These are phyloP conservation scores for Diddensiella caesifluorescens DNA, from an alignment of 805 yeast genomes.

Conservation along the genomic window DNA sequence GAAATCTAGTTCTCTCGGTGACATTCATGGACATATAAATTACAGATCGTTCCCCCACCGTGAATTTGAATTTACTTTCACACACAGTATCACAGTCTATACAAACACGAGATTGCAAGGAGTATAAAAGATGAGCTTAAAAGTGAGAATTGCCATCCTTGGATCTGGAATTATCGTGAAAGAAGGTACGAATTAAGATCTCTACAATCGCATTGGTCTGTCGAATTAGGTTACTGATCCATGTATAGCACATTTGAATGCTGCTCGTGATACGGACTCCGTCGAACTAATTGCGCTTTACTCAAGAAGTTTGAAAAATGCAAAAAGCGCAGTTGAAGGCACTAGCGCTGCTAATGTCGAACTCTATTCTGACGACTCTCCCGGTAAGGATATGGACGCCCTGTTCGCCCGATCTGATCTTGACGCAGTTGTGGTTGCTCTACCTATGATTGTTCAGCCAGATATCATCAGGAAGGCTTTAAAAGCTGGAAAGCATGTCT, in stretches of 20 bases:
- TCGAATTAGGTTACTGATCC: background rate
- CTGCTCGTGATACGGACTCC: slow-evolving; percentile 7
- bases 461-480: slow-evolving; percentile 21
- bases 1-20: no score
- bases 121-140: slow-evolving; percentile 10
- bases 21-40: no score
- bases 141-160: slow-evolving; percentile 15
- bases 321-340: slow-evolving; percentile 12
- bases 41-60: no score
- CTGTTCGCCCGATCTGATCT: slow-evolving; percentile 21
- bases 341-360: slow-evolving; percentile 9
- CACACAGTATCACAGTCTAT: no score
- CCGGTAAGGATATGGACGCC: slow-evolving; percentile 16
- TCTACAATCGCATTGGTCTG: background rate
- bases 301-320: slow-evolving; percentile 17
- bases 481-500: slow-evolving; percentile 27
- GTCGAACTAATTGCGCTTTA: slow-evolving; percentile 17
- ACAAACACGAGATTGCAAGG: no score
- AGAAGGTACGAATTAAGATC: slow-evolving; percentile 8
- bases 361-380: slow-evolving; percentile 21
- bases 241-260: slow-evolving; percentile 13
- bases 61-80: no score
- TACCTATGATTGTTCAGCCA: slow-evolving; percentile 25
- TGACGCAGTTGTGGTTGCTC: slow-evolving; percentile 25
- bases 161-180: slow-evolving; percentile 18